Evolutionary conservation across 345 rosid species (phyloP).

Genomic region (Citrus mangshanensis): DNA sequence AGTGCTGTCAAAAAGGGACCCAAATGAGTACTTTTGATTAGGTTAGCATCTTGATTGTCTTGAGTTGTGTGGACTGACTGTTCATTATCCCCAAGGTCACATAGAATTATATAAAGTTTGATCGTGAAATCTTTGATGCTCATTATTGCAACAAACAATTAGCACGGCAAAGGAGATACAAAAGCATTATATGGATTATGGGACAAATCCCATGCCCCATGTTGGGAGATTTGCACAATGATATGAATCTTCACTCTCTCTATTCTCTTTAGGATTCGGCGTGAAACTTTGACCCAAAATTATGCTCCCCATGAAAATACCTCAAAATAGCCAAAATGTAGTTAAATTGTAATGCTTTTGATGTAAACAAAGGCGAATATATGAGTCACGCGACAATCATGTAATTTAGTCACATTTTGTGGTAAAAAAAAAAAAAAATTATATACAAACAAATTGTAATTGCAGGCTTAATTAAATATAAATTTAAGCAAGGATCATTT

Average conservation of each 20-base stretch:
- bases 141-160: too few relatives aligned
- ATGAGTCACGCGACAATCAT: too few relatives aligned
- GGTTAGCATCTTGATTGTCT: not conserved
- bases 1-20: not conserved
- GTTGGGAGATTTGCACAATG: not conserved
- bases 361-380: too few relatives aligned
- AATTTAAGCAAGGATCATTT: not conserved
- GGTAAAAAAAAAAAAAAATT: too few relatives aligned
- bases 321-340: not conserved
- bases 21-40: too few relatives aligned
- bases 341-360: too few relatives aligned
- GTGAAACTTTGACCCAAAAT: not conserved
- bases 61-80: not conserved
- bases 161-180: not conserved
- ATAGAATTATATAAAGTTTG: not conserved
- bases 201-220: constrained; percentile 4
- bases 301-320: not conserved
- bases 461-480: not conserved
- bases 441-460: too few relatives aligned
- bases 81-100: not conserved
- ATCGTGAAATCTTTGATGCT: too few relatives aligned
- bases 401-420: too few relatives aligned
- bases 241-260: not conserved
- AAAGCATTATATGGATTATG: not conserved
- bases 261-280: not conserved